Conservation (phyloP, 2,329 filamentous ascomycete species). For the Ilyonectria robusta region DNA sequence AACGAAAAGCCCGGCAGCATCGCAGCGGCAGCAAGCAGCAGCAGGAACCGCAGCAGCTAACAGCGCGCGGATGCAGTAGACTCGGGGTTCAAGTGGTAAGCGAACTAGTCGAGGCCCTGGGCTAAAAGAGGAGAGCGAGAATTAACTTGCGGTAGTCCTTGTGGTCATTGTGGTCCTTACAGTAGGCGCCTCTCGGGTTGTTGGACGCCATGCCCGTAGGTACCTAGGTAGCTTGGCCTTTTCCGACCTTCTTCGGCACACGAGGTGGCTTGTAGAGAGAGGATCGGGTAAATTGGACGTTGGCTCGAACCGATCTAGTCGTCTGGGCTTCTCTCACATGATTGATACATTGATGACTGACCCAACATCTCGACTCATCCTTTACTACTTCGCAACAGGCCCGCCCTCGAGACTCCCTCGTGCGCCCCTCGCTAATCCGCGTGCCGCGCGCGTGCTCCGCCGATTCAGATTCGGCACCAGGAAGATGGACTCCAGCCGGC, state of each 20-base stretch:
- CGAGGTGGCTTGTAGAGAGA: background rate
- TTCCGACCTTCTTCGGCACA: background rate
- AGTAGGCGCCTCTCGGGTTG: too few relatives aligned
- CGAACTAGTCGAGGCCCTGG: conserved; percentile 8
- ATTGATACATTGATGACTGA: background rate
- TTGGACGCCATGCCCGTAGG: background rate
- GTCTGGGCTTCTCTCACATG: background rate
- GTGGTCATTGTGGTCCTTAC: too few relatives aligned
- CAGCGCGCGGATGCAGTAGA: conserved; percentile 23
- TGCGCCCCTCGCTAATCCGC: background rate
- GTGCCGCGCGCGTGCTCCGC: background rate
- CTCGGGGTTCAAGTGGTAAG: conserved; percentile 10
- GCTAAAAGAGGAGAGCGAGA: background rate
- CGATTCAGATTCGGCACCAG: conserved; percentile 18
- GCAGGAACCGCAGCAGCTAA: conserved; percentile 18
- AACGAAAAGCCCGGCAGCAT: background rate
- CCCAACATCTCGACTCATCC: background rate
- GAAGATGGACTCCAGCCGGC: conserved; percentile 14
- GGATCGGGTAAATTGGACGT: background rate
- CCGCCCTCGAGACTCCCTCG: background rate
- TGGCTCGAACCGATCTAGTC: background rate
- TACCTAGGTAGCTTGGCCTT: background rate
- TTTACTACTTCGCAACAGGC: too few relatives aligned
- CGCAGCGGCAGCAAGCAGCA: background rate
- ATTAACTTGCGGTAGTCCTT: too few relatives aligned